Evolutionary conservation across 148 eudicot genomes (phyloP), one percentile per base, ranked within the genome.

Genomic region (Chenopodium formosanum): DNA sequence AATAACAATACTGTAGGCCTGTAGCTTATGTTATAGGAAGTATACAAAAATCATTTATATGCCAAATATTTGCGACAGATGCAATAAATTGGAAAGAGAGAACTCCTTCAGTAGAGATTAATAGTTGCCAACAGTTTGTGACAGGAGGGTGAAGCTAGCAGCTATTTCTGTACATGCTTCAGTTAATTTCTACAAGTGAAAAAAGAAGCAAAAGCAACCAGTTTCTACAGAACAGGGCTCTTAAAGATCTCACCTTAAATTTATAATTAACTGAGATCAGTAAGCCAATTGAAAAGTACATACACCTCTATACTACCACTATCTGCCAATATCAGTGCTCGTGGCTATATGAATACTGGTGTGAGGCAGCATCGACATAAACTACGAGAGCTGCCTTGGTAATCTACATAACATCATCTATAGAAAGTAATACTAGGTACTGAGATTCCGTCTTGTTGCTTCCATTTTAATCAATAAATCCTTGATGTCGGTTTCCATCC

Each of bases 401-500:
- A 63, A 34, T 63, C 52, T 20, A 60, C 27, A 63, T 37, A 23
- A 16, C 37, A 25, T 13, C 0, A 6, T 10, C 56, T 40, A 2
- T 1, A 22, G 71, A 37, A 65, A 14, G 50, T 40, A 80, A 80
- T 11, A 75, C 86, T 86, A 91, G 29, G 90, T 70, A 70, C 86
- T 79, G 66, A 94, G 80, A 75, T 90, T 91, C 44, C 90, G 79
- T 71, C 92, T 88, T 3, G 97, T 86, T 50, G 94, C 92, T 86
- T 96, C 95, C 99, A 96, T 96, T 89, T 92, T 94, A 74, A 89
- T 84, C 86, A 94, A 81, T 27, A 96, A 86, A 85, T 91, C 94
- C 88, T 92, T 96, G 70, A 96, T 94, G 82, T 94, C 94, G 10
- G 86, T 83, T 85, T 94, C 94, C 97, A 96, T 96, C 85, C 99